phyloP scores from a whole-genome alignment of 495 filamentous ascomycete genomes.

The Podospora bellae-mahoneyi region DNA sequence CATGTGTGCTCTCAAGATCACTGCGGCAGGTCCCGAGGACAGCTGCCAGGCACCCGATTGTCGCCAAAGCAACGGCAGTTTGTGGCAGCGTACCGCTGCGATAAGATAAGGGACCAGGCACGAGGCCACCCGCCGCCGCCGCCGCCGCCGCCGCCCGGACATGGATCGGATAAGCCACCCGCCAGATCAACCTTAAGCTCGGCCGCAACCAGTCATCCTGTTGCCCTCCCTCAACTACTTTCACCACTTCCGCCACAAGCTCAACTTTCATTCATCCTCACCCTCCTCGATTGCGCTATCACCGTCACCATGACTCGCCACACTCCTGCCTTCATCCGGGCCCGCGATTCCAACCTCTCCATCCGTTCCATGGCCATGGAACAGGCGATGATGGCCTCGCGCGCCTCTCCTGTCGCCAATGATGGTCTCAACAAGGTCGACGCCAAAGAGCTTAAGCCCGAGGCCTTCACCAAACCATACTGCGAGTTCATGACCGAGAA shows the following conservation, averaged over 20 bases:
- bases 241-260: not conserved
- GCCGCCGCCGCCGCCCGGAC: not conserved
- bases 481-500: slow-evolving; percentile 83
- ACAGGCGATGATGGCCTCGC: slow-evolving; percentile 21
- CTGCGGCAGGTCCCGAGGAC: not conserved
- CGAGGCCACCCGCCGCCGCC: not conserved
- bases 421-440: slow-evolving; percentile 22
- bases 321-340: slow-evolving; percentile 41
- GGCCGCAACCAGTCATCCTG: not conserved
- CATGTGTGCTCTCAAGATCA: not conserved
- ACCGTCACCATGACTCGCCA: slow-evolving; percentile 37
- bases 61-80: not conserved
- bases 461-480: slow-evolving; percentile 78
- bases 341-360: slow-evolving; percentile 41
- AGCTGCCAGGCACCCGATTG: not conserved
- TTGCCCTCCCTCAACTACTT: not conserved
- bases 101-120: not conserved
- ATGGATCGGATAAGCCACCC: not conserved
- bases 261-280: not conserved
- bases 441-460: slow-evolving; percentile 44
- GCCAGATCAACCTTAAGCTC: not conserved
- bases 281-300: slow-evolving; percentile 3
- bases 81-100: too few species aligned
- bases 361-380: slow-evolving; percentile 34
- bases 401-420: slow-evolving; percentile 17